Evolutionary conservation across 2,329 filamentous ascomycete species (phyloP).

Genomic region (Cordyceps pruinosa): DNA sequence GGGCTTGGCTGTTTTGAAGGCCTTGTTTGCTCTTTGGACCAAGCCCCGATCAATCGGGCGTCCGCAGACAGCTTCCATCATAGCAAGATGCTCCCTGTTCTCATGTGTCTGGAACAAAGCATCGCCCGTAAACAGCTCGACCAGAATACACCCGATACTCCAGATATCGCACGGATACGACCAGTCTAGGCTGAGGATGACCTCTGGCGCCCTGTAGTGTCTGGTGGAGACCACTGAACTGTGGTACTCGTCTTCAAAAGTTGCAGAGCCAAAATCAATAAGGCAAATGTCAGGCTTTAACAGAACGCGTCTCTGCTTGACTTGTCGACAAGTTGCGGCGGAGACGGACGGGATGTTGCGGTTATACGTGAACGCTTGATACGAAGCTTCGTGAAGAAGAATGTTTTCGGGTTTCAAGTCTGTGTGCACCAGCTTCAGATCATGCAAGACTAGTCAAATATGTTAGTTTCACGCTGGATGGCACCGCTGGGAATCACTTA

Average conservation of each 20-base stretch:
- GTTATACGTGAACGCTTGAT: slow-evolving; percentile 66
- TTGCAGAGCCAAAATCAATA: slow-evolving; percentile 66
- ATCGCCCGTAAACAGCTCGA: slow-evolving; percentile 66
- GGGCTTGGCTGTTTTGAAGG: slow-evolving; percentile 1
- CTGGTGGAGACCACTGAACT: slow-evolving; percentile 64
- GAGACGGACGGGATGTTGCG: slow-evolving; percentile 63
- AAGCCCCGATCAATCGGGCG: slow-evolving; percentile 38
- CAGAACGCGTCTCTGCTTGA: slow-evolving; percentile 56
- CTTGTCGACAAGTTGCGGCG: slow-evolving; percentile 50
- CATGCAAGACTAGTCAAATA: slow-evolving; percentile 66
- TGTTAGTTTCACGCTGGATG: slow-evolving; percentile 15
- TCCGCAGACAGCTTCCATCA: slow-evolving; percentile 66
- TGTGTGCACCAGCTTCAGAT: slow-evolving; percentile 95
- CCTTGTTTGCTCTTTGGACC: slow-evolving; percentile 7
- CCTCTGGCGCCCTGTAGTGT: slow-evolving; percentile 64
- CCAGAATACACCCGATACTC: slow-evolving; percentile 67
- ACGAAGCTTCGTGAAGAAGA: slow-evolving; percentile 56
- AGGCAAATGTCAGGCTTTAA: slow-evolving; percentile 63
- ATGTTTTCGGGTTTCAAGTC: slow-evolving; percentile 67
- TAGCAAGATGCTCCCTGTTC: slow-evolving; percentile 65
- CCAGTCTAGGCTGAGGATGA: slow-evolving; percentile 64
- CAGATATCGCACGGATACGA: slow-evolving; percentile 67
- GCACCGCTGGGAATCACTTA: not conserved
- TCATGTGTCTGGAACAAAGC: slow-evolving; percentile 67
- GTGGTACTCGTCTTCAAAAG: slow-evolving; percentile 67